phyloP scores from a whole-genome alignment of 192 early-diverging fungal species.

The Coemansia sp. region DNA sequence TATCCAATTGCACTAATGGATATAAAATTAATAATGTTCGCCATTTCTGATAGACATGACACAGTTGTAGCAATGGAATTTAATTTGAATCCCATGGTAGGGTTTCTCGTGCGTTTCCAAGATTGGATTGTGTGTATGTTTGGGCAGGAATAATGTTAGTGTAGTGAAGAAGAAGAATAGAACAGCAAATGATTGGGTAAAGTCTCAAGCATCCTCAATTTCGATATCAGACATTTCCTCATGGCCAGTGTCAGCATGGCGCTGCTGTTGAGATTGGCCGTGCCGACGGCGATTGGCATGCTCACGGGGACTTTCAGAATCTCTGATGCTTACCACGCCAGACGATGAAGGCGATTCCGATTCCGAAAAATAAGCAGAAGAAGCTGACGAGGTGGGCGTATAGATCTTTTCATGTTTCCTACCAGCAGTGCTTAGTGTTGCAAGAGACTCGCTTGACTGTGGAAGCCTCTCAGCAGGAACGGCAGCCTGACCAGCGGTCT shows the following conservation, averaged over 20 bases:
- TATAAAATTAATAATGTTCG: too few species aligned
- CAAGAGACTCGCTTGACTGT: background rate
- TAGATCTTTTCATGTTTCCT: background rate
- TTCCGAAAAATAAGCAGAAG: background rate
- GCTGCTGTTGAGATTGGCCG: background rate
- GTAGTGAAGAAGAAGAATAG: too few species aligned
- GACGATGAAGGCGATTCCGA: background rate
- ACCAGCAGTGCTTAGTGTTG: background rate
- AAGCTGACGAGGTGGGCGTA: background rate
- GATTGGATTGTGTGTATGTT: too few species aligned
- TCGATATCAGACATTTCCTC: conserved; percentile 31
- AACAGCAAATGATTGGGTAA: background rate
- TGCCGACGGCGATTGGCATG: background rate
- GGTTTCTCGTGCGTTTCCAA: too few species aligned
- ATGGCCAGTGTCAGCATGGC: background rate
- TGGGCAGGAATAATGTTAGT: too few species aligned
- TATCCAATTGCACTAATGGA: too few species aligned
- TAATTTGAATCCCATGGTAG: too few species aligned
- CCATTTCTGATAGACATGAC: too few species aligned
- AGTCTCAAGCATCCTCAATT: conserved; percentile 32
- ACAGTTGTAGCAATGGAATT: too few species aligned
- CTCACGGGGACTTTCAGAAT: too few species aligned
- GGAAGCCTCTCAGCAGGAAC: conserved; percentile 10
- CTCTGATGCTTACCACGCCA: background rate
- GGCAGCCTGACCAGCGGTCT: conserved; percentile 2